Conservation (phyloP, 2,329 filamentous ascomycete genomes). For the Ilyonectria mors-panacis region DNA sequence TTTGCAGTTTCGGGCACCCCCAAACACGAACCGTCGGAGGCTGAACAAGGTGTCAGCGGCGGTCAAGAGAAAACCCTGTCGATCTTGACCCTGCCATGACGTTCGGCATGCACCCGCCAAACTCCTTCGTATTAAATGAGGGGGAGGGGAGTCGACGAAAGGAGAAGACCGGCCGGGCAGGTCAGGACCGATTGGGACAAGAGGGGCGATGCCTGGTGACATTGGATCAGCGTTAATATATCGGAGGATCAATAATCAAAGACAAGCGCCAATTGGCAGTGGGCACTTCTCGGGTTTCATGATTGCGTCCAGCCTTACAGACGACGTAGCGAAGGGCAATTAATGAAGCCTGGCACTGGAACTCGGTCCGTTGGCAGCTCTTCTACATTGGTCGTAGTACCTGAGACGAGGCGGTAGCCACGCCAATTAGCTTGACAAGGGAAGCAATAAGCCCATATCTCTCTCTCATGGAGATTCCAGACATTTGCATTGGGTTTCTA, state of each 20-base stretch:
- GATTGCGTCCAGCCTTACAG: neutral
- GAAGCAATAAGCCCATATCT: neutral
- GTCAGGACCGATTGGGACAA: neutral
- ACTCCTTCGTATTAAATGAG: neutral
- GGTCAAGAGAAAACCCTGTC: slow-evolving; percentile 8
- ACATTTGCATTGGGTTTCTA: neutral
- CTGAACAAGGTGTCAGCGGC: neutral
- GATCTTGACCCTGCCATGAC: neutral
- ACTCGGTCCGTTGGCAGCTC: too few species aligned
- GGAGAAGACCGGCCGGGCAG: neutral
- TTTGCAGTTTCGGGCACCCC: neutral
- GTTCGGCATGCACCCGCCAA: neutral
- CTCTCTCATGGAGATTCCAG: neutral
- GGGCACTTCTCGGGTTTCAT: neutral
- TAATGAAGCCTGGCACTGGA: too few species aligned
- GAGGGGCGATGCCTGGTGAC: neutral
- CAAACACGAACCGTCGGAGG: slow-evolving; percentile 8
- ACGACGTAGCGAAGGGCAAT: too few species aligned
- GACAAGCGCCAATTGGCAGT: neutral
- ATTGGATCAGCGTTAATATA: neutral
- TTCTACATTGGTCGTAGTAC: neutral
- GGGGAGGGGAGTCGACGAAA: neutral
- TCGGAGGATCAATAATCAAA: neutral
- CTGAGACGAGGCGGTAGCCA: neutral
- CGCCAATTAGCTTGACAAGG: neutral